Evolutionary conservation across 306 rosid species (phyloP).

Genomic region (Sindora glabra): DNA sequence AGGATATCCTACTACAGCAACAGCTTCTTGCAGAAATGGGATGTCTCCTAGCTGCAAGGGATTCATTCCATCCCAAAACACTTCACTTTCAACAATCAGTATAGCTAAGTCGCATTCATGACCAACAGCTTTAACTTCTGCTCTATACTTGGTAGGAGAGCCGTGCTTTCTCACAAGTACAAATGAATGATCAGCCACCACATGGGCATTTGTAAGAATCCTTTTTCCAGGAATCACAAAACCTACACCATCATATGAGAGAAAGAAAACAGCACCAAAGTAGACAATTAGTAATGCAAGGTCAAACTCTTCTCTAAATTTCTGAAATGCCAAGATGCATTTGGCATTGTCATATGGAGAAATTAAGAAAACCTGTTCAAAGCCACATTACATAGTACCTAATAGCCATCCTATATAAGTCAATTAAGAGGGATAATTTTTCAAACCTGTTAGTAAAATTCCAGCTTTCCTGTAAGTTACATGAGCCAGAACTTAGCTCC

Average conservation of each 20-base stretch:
- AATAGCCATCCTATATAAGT: no score
- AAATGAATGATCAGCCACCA: constrained; percentile 82
- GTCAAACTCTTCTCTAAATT: neutral
- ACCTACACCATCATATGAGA: constrained; percentile 37
- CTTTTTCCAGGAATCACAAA: constrained; percentile 60
- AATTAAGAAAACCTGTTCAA: neutral
- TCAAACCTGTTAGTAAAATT: no score
- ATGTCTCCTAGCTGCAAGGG: constrained; percentile 70
- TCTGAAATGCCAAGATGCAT: neutral
- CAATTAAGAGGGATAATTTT: no score
- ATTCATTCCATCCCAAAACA: constrained; percentile 72
- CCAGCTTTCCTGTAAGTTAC: no score
- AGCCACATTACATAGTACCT: neutral
- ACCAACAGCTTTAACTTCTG: constrained; percentile 76
- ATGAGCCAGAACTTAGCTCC: no score
- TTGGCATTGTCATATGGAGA: neutral
- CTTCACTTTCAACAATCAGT: constrained; percentile 47
- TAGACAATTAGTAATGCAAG: neutral
- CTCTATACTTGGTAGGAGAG: constrained; percentile 75
- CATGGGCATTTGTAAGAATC: constrained; percentile 92
- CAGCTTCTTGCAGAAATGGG: constrained; percentile 83
- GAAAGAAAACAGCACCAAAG: neutral
- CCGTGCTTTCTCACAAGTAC: constrained; percentile 94
- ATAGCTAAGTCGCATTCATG: constrained; percentile 91
- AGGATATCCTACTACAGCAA: constrained; percentile 92